phyloP scores from a whole-genome alignment of 2,329 filamentous ascomycete species.

The Fusarium pseudocircinatum region DNA sequence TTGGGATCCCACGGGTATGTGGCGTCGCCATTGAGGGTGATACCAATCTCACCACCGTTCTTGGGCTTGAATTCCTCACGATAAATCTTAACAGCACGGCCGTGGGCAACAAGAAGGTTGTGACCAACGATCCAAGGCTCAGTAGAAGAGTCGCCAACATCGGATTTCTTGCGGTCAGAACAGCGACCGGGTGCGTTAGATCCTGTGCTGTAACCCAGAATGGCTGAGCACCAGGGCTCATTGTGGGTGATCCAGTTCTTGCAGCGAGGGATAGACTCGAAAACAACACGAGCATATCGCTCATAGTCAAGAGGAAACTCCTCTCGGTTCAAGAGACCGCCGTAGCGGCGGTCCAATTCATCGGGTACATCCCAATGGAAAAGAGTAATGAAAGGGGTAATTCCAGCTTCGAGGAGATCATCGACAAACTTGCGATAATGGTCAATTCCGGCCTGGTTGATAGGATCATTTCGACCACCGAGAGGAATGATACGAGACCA shows the following conservation, averaged over 20 bases:
- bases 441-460: slow-evolving; percentile 81
- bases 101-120: slow-evolving; percentile 82
- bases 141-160: slow-evolving; percentile 76
- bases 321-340: slow-evolving; percentile 79
- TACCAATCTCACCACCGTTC: slow-evolving; percentile 81
- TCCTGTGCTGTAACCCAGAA: slow-evolving; percentile 82
- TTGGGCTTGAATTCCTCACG: slow-evolving; percentile 81
- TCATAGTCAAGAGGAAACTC: slow-evolving; percentile 87
- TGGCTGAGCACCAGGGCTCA: slow-evolving; percentile 86
- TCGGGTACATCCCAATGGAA: slow-evolving; percentile 91
- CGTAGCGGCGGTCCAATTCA: slow-evolving; percentile 80
- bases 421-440: slow-evolving; percentile 84
- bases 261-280: slow-evolving; percentile 78
- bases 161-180: slow-evolving; percentile 76
- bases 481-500: slow-evolving; percentile 87
- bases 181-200: slow-evolving; percentile 84
- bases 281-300: slow-evolving; percentile 79
- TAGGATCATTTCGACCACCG: slow-evolving; percentile 82
- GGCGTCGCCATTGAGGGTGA: slow-evolving; percentile 88
- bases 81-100: slow-evolving; percentile 81
- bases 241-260: slow-evolving; percentile 94
- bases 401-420: slow-evolving; percentile 78
- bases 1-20: slow-evolving; percentile 84
- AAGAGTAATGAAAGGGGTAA: slow-evolving; percentile 83
- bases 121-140: slow-evolving; percentile 89